Conservation (phyloP, 331 rosid species). For the Pyracantha coccinea region DNA sequence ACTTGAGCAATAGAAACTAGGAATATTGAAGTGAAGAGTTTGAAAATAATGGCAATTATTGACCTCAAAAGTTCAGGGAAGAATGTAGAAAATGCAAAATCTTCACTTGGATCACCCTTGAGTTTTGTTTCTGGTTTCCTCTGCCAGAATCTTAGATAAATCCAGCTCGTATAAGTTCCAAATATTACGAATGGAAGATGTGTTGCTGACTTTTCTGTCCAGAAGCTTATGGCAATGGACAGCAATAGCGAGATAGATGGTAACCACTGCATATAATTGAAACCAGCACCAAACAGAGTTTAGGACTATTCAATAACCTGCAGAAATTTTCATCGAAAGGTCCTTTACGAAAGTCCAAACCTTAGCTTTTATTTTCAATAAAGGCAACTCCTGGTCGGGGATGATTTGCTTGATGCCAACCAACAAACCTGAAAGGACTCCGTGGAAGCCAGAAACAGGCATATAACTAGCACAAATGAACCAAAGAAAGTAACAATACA, state of each 20-base stretch:
- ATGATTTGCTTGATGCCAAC: slow-evolving; percentile 93
- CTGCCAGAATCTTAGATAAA: slow-evolving; percentile 98
- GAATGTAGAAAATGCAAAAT: slow-evolving; percentile 85
- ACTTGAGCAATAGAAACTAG: not conserved
- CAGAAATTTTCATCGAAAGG: slow-evolving; percentile 1
- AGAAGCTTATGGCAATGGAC: slow-evolving; percentile 56
- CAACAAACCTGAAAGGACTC: slow-evolving; percentile 82
- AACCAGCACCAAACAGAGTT: slow-evolving; percentile 17
- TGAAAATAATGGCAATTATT: not conserved
- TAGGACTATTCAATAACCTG: slow-evolving; percentile 1
- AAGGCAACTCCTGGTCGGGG: slow-evolving; percentile 89
- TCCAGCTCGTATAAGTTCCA: slow-evolving; percentile 89
- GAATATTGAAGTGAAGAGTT: not conserved
- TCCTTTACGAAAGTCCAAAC: slow-evolving; percentile 22
- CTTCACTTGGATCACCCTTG: slow-evolving; percentile 92
- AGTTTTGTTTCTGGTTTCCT: slow-evolving; percentile 70
- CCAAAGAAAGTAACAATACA: slow-evolving; percentile 9
- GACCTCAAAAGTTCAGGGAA: slow-evolving; percentile 82
- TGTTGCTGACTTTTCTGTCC: slow-evolving; percentile 47
- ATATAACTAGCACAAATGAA: slow-evolving; percentile 43
- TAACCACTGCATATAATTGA: slow-evolving; percentile 62
- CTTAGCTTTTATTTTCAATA: slow-evolving; percentile 62
- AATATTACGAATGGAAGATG: slow-evolving; percentile 77
- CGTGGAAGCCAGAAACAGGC: slow-evolving; percentile 91
- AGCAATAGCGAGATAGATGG: slow-evolving; percentile 57